Base-by-base conservation (phyloP, 371 early-diverging fungal genomes). In the Saksenaea vasiformis region DNA sequence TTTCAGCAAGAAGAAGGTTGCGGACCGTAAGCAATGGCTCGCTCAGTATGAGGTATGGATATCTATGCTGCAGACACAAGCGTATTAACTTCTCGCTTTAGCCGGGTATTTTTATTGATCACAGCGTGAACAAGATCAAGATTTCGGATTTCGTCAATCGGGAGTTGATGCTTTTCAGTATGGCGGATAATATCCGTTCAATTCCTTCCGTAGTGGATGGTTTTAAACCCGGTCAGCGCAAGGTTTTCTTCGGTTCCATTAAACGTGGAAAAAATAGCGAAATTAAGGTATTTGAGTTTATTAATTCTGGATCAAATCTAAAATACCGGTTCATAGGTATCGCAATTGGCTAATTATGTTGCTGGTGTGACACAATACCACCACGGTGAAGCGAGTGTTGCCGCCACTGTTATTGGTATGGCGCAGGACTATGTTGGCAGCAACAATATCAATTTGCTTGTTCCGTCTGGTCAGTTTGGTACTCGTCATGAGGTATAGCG, bases 161-260 rank as follows among this genome's bases (percentile, higher is more conserved):
- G 72, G 99, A 99, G 76, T 84, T 99, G 44, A 96, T 99, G 74
- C 81, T 98, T 19, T 99, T 98, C 83, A 92, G 84, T 72, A 95
- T 98, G 85, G 99, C 99, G 0, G 99, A 99, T 74, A 99, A 99
- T 70, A 84, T 92, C 14, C 90, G 99, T 38, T 97, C 98, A 1
- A 99, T 99, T 67, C 99, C 99, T 2, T 94, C 89, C n/a, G 83
- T 95, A 9, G 90, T 99, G 0, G 99, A 99, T 78, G 99, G 99
- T 2, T 84, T 99, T 27, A 99, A 99, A 78, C 99, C 99, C 4
- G 98, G 98, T 26, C 99, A 99, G 77, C 89, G 99, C 69, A 99
- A 99, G 78, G 96, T 99, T 38, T 70, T 99, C 41, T 99, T 88
- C 83, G 89, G 91, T 35, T 92, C 95, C 67, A 94, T 98, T 72